Conservation (phyloP, 2,329 filamentous ascomycete species). For the Trichophyton verrucosum region DNA sequence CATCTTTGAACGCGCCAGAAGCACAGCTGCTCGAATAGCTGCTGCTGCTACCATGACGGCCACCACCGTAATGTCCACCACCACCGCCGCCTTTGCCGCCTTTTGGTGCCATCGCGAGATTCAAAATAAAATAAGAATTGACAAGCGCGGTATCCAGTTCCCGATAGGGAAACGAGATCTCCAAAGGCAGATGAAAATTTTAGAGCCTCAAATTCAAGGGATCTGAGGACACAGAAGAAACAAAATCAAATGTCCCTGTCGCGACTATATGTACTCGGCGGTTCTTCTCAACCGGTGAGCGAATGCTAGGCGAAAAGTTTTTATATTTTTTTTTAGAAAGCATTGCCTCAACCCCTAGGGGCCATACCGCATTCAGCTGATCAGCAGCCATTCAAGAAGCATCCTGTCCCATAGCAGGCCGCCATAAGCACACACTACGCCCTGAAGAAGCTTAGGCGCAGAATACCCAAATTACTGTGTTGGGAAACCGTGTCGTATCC, state of each 20-base stretch:
- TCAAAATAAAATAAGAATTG: too few relatives aligned
- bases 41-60: conserved; percentile 1
- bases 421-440: not conserved
- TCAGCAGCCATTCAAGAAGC: not conserved
- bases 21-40: not conserved
- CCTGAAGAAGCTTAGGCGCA: not conserved
- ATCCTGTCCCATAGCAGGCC: not conserved
- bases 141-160: too few relatives aligned
- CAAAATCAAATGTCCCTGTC: not conserved
- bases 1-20: not conserved
- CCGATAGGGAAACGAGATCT: not conserved
- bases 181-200: not conserved
- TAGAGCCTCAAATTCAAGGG: not conserved
- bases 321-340: not conserved
- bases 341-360: not conserved
- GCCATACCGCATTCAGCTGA: not conserved
- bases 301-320: not conserved
- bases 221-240: not conserved
- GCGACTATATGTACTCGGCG: not conserved
- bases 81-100: conserved; percentile 8
- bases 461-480: not conserved
- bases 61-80: not conserved
- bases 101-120: conserved; percentile 8
- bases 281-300: not conserved
- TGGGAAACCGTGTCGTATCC: not conserved